Evolutionary conservation across 371 early-diverging fungal genomes (phyloP).

Genomic region (Chytridiales sp.): DNA sequence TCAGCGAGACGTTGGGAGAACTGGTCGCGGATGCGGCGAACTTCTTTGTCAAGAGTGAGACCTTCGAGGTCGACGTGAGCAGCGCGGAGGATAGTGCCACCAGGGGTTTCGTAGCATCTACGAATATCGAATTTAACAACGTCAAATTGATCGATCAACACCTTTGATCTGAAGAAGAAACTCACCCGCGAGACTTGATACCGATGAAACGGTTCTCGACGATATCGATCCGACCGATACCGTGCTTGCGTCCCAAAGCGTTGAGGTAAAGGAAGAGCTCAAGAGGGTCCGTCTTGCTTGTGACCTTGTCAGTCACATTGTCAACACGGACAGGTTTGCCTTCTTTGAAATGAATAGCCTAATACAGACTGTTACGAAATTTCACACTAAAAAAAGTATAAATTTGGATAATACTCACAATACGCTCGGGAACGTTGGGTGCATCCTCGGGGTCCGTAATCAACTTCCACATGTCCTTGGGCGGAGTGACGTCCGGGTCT

Average conservation of each 20-base stretch:
- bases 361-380: background rate
- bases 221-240: conserved; percentile 96
- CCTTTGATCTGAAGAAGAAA: background rate
- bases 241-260: conserved; percentile 92
- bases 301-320: conserved; percentile 73
- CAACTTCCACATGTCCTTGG: conserved; percentile 97
- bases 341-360: conserved; percentile 74
- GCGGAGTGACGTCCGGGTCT: conserved; percentile 91
- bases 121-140: background rate
- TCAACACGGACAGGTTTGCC: conserved; percentile 88
- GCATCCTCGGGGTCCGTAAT: conserved; percentile 93
- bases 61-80: conserved; percentile 97
- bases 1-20: conserved; percentile 50
- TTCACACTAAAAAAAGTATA: conserved; percentile 4
- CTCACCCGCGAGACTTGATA: conserved; percentile 90
- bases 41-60: conserved; percentile 89
- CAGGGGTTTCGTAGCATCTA: conserved; percentile 96
- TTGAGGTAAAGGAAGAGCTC: conserved; percentile 92
- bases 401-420: conserved; percentile 45
- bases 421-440: conserved; percentile 92
- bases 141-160: background rate
- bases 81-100: conserved; percentile 90
- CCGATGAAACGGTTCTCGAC: conserved; percentile 98
- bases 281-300: conserved; percentile 66
- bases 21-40: conserved; percentile 87